These are phyloP conservation scores for Phytophthora capsici DNA, from an alignment of 352 stramenopile species.

Conservation along the genomic window DNA sequence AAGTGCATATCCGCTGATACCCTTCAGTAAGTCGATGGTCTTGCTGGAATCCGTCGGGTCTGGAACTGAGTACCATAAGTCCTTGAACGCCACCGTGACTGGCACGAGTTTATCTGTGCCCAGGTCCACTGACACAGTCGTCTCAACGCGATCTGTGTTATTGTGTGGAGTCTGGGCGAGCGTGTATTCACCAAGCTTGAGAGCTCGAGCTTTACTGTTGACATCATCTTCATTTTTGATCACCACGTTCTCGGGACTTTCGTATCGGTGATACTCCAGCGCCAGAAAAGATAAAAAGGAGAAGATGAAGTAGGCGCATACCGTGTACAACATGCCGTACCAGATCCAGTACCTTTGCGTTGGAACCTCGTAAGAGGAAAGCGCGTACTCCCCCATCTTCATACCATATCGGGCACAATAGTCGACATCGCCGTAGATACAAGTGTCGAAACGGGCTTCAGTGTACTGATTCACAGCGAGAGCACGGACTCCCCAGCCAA, in stretches of 20 bases:
- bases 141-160: not conserved
- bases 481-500: constrained; percentile 24
- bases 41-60: constrained; percentile 9
- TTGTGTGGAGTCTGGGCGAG: constrained; percentile 7
- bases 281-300: constrained; percentile 18
- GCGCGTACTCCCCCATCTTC: constrained; percentile 26
- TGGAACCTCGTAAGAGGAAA: constrained; percentile 26
- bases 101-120: constrained; percentile 5
- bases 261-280: constrained; percentile 24
- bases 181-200: constrained; percentile 6
- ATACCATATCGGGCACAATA: constrained; percentile 34
- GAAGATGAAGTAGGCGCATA: constrained; percentile 14
- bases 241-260: constrained; percentile 18
- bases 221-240: not conserved
- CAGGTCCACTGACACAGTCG: not conserved
- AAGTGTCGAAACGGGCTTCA: constrained; percentile 27
- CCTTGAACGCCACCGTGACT: constrained; percentile 19
- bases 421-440: constrained; percentile 31
- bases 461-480: constrained; percentile 38
- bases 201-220: not conserved
- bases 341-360: constrained; percentile 26
- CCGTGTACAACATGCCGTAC: constrained; percentile 21
- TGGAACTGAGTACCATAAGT: constrained; percentile 22
- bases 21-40: constrained; percentile 23
- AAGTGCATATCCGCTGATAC: constrained; percentile 15